Base-by-base conservation (phyloP, 1,284 basidiomycete genomes). In the Cryptococcus sp. region DNA sequence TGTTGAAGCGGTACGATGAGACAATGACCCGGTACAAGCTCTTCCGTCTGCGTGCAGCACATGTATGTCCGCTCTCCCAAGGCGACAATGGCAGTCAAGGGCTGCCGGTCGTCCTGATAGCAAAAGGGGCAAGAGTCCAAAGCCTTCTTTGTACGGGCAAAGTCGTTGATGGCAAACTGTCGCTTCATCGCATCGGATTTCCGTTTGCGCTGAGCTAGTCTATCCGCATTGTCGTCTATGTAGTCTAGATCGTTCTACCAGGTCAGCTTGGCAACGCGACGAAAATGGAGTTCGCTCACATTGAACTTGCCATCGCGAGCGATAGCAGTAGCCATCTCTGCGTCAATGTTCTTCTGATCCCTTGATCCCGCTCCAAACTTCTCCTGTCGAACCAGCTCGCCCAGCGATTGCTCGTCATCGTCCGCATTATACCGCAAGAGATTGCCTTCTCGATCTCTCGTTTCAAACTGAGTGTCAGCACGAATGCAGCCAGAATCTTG, bases 111-210 rank as follows among this genome's bases (percentile, higher is more conserved):
- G 70, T 93, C 90, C 28, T 85, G 85, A 61, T 83, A 91, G 68
- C 91, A 95, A 65, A 88, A 87, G 19, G 80, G 81, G 74, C 94
- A 98, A 4, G 79, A 79, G 10, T 94, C 83, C 39, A 98, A 71
- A 1, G 83, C 93, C 64, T 87, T 87, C 75, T 95, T 90, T 0
- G 95, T 98, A 41, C 84, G 82, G 50, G 92, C 93, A 73, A 91
- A 98, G 71, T 98, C 94, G 52, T 97, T 83, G 62, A 98, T 89
- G 14, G 95, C 95, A 69, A 97, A 99, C 58, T 92, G 87, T 32
- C 94, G 81, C 73, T 94, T 98, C 83, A 95, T 87, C 22, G 87
- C 89, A 66, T 97, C 95, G 11, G 84, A 84, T 52, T 91, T 87
- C 87, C 95, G 92, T 74, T 93, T 94, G 69, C 89, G 85, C 53